Base-by-base conservation (phyloP, 352 stramenopile species). In the Pythium utonaiense region DNA sequence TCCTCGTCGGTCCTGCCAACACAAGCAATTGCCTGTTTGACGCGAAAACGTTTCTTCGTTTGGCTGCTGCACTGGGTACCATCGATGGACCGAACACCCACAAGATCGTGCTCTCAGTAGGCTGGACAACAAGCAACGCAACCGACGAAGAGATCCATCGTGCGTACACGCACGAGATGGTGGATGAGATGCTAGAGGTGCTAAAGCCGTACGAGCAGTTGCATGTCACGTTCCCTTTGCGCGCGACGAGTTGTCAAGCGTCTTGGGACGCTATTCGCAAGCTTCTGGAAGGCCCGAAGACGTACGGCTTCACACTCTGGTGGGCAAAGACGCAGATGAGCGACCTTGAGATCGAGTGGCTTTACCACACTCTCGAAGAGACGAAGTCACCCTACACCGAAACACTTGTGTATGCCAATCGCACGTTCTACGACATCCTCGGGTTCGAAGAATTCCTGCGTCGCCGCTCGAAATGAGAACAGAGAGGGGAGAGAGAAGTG, bases 341-440 rank as follows among this genome's bases (percentile, higher is more conserved):
- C 0, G 67, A 84, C 17, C 59, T 74, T 6, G 73, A 88, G 41
- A 61, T 88, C 30, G 77, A 86, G 48, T 91, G 81, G 81, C 54
- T 91, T 1, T 88, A 77, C 42, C 53, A 54, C 19, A 83, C 66
- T 16, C 64, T 90, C n/a, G 80, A 88, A 64, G 33, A 67, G 34
- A 40, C 53, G 17, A 51, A 30, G 8, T 13, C 38, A 4, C 51
- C 64, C 31, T 16, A 21, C 33, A 56, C 44, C 47, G 38, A 4
- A 8, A n/a, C 38, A 12, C 33, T 8, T 33, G 65, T 1, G 6
- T 78, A 80, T 52, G 64, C 70, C 0, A 56, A 63, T 51, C 71
- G 78, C 41, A 88, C 81, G 9, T 91, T 86, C 54, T 91, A 91
- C 70, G 81, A 91, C 45, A 88, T 91, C 34, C 60, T 75, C 3